phyloP scores from a whole-genome alignment of 768 basidiomycete species.

The Russula griseocarnosa region DNA sequence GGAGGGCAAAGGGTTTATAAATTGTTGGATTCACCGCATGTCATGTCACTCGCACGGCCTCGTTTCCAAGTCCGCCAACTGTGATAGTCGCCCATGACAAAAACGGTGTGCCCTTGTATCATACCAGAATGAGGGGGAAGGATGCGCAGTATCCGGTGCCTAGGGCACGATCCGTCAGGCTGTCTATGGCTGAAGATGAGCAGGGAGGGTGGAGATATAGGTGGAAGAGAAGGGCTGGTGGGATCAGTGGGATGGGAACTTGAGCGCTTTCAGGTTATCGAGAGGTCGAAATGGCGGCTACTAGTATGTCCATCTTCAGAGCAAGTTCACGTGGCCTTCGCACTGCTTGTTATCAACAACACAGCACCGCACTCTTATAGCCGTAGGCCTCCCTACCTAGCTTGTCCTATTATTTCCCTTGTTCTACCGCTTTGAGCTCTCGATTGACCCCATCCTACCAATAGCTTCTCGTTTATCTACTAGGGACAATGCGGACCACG shows the following conservation, averaged over 20 bases:
- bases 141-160: not conserved
- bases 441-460: too few species aligned
- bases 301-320: not conserved
- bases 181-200: not conserved
- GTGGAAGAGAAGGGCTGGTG: not conserved
- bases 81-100: conserved; percentile 5
- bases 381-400: too few species aligned
- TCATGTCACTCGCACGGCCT: conserved; percentile 13
- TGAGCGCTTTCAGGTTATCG: not conserved
- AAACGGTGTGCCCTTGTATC: not conserved
- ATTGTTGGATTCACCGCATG: not conserved
- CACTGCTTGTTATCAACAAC: too few species aligned
- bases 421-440: too few species aligned
- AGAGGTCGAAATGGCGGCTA: not conserved
- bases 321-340: not conserved
- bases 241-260: not conserved
- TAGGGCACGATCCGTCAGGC: not conserved
- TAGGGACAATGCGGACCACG: too few species aligned
- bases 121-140: not conserved
- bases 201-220: not conserved
- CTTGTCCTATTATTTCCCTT: too few species aligned
- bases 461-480: too few species aligned
- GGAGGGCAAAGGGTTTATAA: conserved; percentile 5
- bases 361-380: too few species aligned
- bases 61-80: conserved; percentile 22